Evolutionary conservation across 345 rosid genomes (phyloP), one percentile per base, ranked within the genome.

Genomic region (Eutrema japonicum): DNA sequence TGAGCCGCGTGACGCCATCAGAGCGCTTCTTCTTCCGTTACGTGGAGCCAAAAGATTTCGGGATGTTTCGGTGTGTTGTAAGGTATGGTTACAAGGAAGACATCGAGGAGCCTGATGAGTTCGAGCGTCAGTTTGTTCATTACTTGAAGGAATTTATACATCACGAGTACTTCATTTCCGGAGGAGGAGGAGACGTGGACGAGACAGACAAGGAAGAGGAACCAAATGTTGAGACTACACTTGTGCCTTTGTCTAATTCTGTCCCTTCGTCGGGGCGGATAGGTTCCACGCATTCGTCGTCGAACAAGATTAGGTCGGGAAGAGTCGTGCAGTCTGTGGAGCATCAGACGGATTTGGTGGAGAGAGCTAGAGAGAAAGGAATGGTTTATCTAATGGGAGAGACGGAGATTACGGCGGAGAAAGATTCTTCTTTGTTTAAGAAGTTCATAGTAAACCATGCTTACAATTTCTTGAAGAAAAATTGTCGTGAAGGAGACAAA

Each of bases 1-100:
- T 91, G 5, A 84, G 80, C 64, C 85, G 70, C 9, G 89, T 93
- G 1, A 42, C 77, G 0, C 13, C 50, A 0, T 80, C 85, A 37
- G 92, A 91, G 76, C 76, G 97, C 2, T 93, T 91, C 78, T 71
- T 85, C 52, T 89, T 93, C 69, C 85, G 90, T 14, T 85, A 78
- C 27, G 84, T 89, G 2, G 87, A 80, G 62, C 97, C 97, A 0
- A 79, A 59, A 37, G 89, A 86, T 52, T 71, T 72, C 33, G 73
- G 86, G 4, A 85, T 93, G 83, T 88, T 91, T 70, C 77, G 94
- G 2, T 91, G 97, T 30, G 84, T 90, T 0, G 96, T 85, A 8
- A 84, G 98, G 72, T 89, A 85, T 56, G 96, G 91, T 3, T 87
- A 92, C 53, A 78, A 78, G 8, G 93, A 89, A 50, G 69, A 58